Evolutionary conservation across 2,329 filamentous ascomycete genomes (phyloP).

Genomic region (Talaromyces sp.): DNA sequence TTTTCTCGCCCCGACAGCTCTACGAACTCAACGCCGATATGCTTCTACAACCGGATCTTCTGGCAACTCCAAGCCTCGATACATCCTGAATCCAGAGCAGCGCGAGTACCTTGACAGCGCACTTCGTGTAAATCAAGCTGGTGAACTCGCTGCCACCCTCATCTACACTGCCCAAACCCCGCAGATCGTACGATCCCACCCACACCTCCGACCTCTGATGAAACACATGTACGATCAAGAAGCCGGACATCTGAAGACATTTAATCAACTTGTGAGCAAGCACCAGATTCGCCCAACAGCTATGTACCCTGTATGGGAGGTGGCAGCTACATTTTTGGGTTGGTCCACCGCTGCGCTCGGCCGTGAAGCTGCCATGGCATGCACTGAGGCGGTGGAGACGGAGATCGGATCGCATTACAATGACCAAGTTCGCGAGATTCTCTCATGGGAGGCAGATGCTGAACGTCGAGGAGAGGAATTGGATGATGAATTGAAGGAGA

Average conservation of each 20-base stretch:
- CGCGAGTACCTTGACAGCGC: constrained; percentile 75
- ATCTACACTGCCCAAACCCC: constrained; percentile 92
- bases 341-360: constrained; percentile 90
- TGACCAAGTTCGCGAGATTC: constrained; percentile 77
- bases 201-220: constrained; percentile 88
- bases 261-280: constrained; percentile 78
- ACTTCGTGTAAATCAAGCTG: constrained; percentile 94
- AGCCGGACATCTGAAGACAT: constrained; percentile 80
- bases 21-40: constrained; percentile 30
- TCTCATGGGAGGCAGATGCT: constrained; percentile 79
- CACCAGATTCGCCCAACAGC: constrained; percentile 91
- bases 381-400: constrained; percentile 96
- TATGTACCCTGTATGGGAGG: constrained; percentile 87
- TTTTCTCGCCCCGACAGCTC: constrained; percentile 38
- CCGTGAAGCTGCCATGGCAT: constrained; percentile 95
- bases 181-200: constrained; percentile 75
- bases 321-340: constrained; percentile 77
- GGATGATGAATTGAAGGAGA: constrained; percentile 72
- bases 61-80: constrained; percentile 35
- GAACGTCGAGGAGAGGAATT: constrained; percentile 77
- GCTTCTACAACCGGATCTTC: constrained; percentile 32
- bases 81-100: constrained; percentile 70
- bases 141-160: constrained; percentile 91
- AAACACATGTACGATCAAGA: constrained; percentile 98
- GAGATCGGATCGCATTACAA: constrained; percentile 98